Evolutionary conservation across 2,329 filamentous ascomycete genomes (phyloP).

Genomic region (Neodidymelliopsis sp.): DNA sequence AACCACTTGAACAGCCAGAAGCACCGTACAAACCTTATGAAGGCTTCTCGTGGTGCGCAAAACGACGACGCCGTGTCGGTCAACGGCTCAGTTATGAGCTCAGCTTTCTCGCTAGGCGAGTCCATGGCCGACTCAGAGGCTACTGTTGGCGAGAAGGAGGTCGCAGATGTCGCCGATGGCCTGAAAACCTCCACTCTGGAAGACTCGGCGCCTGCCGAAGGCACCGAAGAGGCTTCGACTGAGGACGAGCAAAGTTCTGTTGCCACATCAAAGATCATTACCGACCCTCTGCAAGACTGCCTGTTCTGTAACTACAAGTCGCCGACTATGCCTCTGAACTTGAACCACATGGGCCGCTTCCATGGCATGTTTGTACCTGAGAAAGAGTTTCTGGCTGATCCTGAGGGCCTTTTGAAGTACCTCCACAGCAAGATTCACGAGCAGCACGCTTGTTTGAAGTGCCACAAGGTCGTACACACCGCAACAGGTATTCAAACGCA

Average conservation of each 20-base stretch:
- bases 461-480: conserved; percentile 81
- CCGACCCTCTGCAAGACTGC: conserved; percentile 64
- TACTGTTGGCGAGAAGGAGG: conserved; percentile 72
- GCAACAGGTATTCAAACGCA: conserved; percentile 87
- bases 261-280: conserved; percentile 39
- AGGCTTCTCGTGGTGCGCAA: conserved; percentile 45
- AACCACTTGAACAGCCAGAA: conserved; percentile 93
- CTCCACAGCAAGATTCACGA: conserved; percentile 82
- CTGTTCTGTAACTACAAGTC: conserved; percentile 93
- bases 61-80: conserved; percentile 71
- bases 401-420: conserved; percentile 80
- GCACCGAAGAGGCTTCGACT: conserved; percentile 44
- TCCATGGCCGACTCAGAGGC: conserved; percentile 66
- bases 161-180: conserved; percentile 78
- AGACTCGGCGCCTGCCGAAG: conserved; percentile 42
- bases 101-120: conserved; percentile 88
- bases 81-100: conserved; percentile 77
- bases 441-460: conserved; percentile 85
- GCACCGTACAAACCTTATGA: conserved; percentile 74
- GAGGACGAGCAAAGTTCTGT: conserved; percentile 52
- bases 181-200: conserved; percentile 70
- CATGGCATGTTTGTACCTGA: conserved; percentile 98
- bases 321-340: conserved; percentile 75
- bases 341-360: conserved; percentile 87
- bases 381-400: conserved; percentile 79